Conservation (phyloP, 2,329 filamentous ascomycete species). For the Aspergillus ochraceus region DNA sequence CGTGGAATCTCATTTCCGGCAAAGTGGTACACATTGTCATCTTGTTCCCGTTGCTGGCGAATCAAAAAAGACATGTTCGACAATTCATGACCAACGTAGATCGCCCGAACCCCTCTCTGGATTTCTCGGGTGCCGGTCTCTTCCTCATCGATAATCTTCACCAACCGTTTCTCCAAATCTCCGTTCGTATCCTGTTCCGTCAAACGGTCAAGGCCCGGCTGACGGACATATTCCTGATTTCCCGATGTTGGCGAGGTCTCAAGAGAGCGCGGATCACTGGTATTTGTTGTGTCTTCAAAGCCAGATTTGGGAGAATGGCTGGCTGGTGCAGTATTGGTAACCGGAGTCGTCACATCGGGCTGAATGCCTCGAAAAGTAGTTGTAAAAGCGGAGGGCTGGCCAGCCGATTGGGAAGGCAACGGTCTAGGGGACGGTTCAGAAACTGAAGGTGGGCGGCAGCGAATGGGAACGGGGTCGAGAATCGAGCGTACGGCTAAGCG, state of each 20-base stretch:
- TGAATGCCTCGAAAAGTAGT: constrained; percentile 25
- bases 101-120: constrained; percentile 49
- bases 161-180: constrained; percentile 49
- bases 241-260: constrained; percentile 17
- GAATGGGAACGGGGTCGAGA: constrained; percentile 49
- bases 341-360: constrained; percentile 19
- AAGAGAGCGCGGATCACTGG: constrained; percentile 15
- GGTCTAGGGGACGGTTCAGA: constrained; percentile 25
- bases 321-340: constrained; percentile 14
- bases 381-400: constrained; percentile 27
- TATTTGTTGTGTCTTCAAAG: constrained; percentile 1
- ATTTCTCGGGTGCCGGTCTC: constrained; percentile 49
- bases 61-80: constrained; percentile 59
- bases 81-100: constrained; percentile 57
- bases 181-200: constrained; percentile 41
- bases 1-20: constrained; percentile 46
- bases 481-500: constrained; percentile 43
- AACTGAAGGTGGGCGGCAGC: constrained; percentile 37
- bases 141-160: constrained; percentile 53
- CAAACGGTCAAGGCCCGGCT: constrained; percentile 27
- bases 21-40: constrained; percentile 46
- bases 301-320: constrained; percentile 6
- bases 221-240: constrained; percentile 25
- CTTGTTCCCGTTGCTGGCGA: constrained; percentile 48
- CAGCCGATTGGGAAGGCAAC: constrained; percentile 18